Evolutionary conservation across 164 flowering plant genomes (phyloP), one percentile per base, ranked within the genome.

Genomic region (Berberis thunbergii): DNA sequence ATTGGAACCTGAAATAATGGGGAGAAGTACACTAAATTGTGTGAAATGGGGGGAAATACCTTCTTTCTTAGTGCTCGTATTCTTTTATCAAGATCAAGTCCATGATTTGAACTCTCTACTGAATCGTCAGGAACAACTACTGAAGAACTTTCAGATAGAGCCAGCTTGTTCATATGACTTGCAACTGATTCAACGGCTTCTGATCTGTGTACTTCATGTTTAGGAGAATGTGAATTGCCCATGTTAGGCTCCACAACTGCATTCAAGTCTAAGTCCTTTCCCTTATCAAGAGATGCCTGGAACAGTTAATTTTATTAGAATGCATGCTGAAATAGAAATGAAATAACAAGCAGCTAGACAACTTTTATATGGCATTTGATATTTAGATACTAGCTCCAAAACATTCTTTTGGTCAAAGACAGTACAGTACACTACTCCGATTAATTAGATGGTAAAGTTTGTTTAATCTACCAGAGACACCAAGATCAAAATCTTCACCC

Each of bases 61-160:
- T 93, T 93, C 83, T 93, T 93, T 73, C 82, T 88, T 1, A 89
- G 76, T 13, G 98, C 89, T 57, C 98, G 77, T 57, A 93, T 89
- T 74, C 68, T 85, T 80, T 85, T 93, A 63, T 89, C 91, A 64
- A 88, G 77, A 74, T 86, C 94, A 61, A 72, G 81, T 70, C 57
- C 70, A 1, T 80, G 46, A 79, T 72, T 76, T 38, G 72, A 61
- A 63, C 70, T 70, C 64, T 82, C 88, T 2, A 54, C 56, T 63
- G 77, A 57, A 42, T 81, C 69, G 48, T 76, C 58, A 54, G 80
- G 71, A 38, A 57, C 41, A 41, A 46, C 73, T 13, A 41, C 61
- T 40, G 75, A 40, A 52, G 80, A 13, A 73, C 57, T 76, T 63
- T 69, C 61, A 68, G 88, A 83, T 74, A 93, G 80, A 67, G 75